Base-by-base conservation (phyloP, 345 rosid species). In the Ceriops decandra region DNA sequence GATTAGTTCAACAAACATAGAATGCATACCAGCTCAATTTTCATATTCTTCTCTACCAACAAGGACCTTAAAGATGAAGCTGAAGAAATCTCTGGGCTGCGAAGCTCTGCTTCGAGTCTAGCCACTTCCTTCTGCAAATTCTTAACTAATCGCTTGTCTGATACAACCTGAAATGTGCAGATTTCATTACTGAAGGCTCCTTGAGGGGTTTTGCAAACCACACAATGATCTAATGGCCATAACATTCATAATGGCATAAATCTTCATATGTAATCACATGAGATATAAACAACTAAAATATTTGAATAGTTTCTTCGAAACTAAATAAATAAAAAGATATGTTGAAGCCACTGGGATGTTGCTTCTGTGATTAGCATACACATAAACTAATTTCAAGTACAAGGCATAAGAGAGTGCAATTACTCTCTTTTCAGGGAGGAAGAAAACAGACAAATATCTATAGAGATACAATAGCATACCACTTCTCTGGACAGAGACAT, bases 41-140 rank as follows among this genome's bases (percentile, higher is more conserved):
- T 87, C 82, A 78, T 52, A 52, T 90, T 90, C 83, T 85, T 93
- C 79, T 90, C 87, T 62, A 77, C 42, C 68, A 90, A 68, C 64
- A 90, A 75, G 38, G 86, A 83, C 51, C 80, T 86, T 42, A 93
- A 79, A 79, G 76, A 78, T 52, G 92, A 81, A 66, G 85, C 80
- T 38, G 95, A 82, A 61, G 85, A 80, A 52, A 87, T 62, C 75
- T 84, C 92, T 35, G 98, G 98, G 76, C 86, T 87, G 80, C 79
- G 84, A 67, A 93, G 82, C 81, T 85, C 92, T 73, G 97, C 90
- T 77, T 89, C 98, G 64, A 93, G 97, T 79, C 96, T 89, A 60
- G 96, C 98, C 64, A 93, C 93, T 84, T 93, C 93, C 77, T 87
- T 80, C 83, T 93, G 93, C 75, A 90, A 82, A 61, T 82, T 92